Conservation (phyloP, 257 asterid species). For the Solanum bukasovii region DNA sequence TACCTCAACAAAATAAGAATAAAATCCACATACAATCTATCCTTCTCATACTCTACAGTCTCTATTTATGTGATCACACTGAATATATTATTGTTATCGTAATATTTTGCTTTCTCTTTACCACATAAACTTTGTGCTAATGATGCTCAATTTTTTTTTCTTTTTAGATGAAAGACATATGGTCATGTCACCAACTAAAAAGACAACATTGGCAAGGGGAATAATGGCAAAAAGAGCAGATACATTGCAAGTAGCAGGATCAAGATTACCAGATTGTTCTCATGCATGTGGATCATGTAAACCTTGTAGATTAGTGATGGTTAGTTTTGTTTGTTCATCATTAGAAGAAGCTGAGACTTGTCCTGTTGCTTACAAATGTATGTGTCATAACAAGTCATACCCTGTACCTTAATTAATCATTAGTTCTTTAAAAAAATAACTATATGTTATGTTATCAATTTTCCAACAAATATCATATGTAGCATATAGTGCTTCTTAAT, state of each 20-base stretch:
- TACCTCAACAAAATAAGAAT: too few relatives aligned
- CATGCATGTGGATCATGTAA: conserved; percentile 92
- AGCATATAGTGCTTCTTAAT: neutral
- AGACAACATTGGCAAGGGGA: neutral
- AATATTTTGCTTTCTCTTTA: neutral
- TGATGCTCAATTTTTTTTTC: neutral
- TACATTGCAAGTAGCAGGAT: conserved; percentile 45
- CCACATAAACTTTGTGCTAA: neutral
- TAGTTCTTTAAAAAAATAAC: neutral
- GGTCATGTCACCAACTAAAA: conserved; percentile 9
- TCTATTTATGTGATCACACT: neutral
- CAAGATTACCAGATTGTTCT: conserved; percentile 69
- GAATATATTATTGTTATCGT: too few relatives aligned
- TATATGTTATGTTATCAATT: neutral
- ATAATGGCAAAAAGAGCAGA: neutral
- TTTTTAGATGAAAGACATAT: conserved; percentile 16
- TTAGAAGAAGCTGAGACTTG: conserved; percentile 91
- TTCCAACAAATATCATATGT: neutral
- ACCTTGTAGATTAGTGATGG: conserved; percentile 79
- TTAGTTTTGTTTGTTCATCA: conserved; percentile 77
- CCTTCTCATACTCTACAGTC: accelerated
- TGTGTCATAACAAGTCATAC: conserved; percentile 80
- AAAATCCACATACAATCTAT: accelerated
- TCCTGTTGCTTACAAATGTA: conserved; percentile 82
- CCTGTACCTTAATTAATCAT: conserved; percentile 52